A percentile compares a stretch with the other conserved stretches of the same genome.
Conservation (phyloP, 352 stramenopile species). For the Globisporangium takayamanum region DNA sequence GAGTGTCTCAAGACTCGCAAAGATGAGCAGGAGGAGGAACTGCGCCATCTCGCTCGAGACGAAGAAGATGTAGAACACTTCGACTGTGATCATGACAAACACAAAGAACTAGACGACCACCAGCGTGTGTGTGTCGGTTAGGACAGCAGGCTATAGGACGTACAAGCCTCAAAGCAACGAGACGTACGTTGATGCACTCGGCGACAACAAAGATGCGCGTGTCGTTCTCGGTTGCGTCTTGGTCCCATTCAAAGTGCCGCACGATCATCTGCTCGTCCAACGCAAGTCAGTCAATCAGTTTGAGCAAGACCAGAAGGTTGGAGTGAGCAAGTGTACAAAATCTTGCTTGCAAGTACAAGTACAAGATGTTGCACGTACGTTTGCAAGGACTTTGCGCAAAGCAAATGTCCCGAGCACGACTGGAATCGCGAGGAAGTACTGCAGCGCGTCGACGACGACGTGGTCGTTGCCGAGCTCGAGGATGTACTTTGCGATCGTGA, state of each 20-base stretch:
- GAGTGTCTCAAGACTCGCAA: slow-evolving; percentile 60
- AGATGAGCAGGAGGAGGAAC: slow-evolving; percentile 59
- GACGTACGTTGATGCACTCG: slow-evolving; percentile 48
- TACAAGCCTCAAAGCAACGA: background rate
- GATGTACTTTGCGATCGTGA: slow-evolving; percentile 47
- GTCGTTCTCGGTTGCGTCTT: slow-evolving; percentile 51
- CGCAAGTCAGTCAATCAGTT: background rate
- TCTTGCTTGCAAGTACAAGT: background rate
- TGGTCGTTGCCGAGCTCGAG: slow-evolving; percentile 45
- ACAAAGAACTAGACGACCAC: slow-evolving; percentile 36
- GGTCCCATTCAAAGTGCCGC: slow-evolving; percentile 74
- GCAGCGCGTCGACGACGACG: slow-evolving; percentile 40
- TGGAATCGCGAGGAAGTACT: slow-evolving; percentile 54
- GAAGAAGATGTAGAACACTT: slow-evolving; percentile 86
- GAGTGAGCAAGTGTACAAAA: background rate
- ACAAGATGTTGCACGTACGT: slow-evolving; percentile 29
- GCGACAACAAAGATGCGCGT: slow-evolving; percentile 79
- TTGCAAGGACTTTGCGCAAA: slow-evolving; percentile 69
- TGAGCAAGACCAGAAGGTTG: too few relatives aligned
- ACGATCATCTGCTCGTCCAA: slow-evolving; percentile 41
- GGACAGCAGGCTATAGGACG: background rate
- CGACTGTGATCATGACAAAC: slow-evolving; percentile 66
- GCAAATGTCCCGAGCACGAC: slow-evolving; percentile 70
- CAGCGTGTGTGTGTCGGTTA: background rate
- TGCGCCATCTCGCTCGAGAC: slow-evolving; percentile 47